Percentiles rank a stretch among this genome's conserved stretches.
phyloP scores from a whole-genome alignment of 345 rosid species.

The Turnera subulata region DNA sequence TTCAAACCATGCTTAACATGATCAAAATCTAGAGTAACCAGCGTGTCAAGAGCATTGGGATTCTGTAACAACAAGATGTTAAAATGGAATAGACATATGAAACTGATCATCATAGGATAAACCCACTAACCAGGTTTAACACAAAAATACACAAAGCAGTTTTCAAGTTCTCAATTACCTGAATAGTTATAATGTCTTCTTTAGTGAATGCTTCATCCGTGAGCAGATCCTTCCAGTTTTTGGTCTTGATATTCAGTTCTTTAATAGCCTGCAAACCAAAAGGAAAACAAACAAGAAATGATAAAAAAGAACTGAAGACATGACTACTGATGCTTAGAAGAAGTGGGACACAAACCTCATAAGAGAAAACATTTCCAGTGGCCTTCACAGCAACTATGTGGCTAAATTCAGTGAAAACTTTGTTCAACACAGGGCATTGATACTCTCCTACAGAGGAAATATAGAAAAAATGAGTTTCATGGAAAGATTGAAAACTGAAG shows the following conservation, averaged over 20 bases:
- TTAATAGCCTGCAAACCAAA: conserved; percentile 57
- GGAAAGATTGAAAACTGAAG: no score
- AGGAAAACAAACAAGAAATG: neutral
- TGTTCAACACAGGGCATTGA: conserved; percentile 87
- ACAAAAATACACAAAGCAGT: conserved; percentile 7
- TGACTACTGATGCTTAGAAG: conserved; percentile 5
- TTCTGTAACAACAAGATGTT: conserved; percentile 39
- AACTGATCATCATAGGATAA: neutral
- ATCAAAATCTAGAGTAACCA: conserved; percentile 73
- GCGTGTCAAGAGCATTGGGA: conserved; percentile 71
- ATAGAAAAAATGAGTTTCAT: neutral
- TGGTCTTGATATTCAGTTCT: conserved; percentile 87
- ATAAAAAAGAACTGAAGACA: conserved; percentile 11
- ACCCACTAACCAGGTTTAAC: conserved; percentile 8
- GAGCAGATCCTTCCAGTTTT: conserved; percentile 86
- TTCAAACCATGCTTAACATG: conserved; percentile 76
- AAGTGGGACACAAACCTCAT: conserved; percentile 49
- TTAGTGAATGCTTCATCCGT: conserved; percentile 79
- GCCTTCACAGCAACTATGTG: conserved; percentile 92
- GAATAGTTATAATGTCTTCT: conserved; percentile 82
- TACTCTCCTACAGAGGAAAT: conserved; percentile 57
- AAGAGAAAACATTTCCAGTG: conserved; percentile 84
- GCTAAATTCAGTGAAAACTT: conserved; percentile 87
- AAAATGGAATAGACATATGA: neutral
- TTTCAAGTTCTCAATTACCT: conserved; percentile 35